Evolutionary conservation across 768 basidiomycete species (phyloP), one percentile per base, ranked within the genome.

Genomic region (Naganishia vaughanmartiniae): DNA sequence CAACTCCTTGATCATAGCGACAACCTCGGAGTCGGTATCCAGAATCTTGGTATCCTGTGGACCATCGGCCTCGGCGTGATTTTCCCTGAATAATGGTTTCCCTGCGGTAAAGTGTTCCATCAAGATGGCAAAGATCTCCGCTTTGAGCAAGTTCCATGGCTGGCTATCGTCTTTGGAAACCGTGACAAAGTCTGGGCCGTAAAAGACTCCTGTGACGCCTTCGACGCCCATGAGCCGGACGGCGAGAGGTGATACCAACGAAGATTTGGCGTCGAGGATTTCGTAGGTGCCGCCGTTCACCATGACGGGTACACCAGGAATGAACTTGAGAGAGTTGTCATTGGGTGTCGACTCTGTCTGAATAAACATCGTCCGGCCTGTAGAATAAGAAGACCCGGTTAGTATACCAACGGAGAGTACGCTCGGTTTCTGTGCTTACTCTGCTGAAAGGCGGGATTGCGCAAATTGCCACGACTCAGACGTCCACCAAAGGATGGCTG

Each of bases 41-140:
- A 98, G 83, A 73, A 98, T 95, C 66, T 86, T 86, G 11, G 94
- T 97, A 80, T 98, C 96, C 80, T 93, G 91, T 12, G 93, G 92
- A 4, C 93, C 93, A 21, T 74, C 75, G 55, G 92, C 90, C 79
- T 90, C 88, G 46, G 89, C 88, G 60, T 88, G 89, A 31, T 66
- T 69, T n/a, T 81, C 80, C 57, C 89, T 86, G 84, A 98, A 99
- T 15, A 98, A 84, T 2, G 90, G 83, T 74, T 89, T 87, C 0
- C 89, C 91, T n/a, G 92, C 88, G 2, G 95, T 92, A 82, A 99
- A 99, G 81, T 89, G 89, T 81, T 99, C 95, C 95, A 99, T 99
- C 67, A 99, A 85, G 69, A 89, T 87, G 19, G 92, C 90, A 79
- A 97, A 99, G 54, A 98, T 88, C 83, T 99, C 96, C 26, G 96